Evolutionary conservation across 2,329 filamentous ascomycete genomes (phyloP).

Genomic region (Periconia digitata): DNA sequence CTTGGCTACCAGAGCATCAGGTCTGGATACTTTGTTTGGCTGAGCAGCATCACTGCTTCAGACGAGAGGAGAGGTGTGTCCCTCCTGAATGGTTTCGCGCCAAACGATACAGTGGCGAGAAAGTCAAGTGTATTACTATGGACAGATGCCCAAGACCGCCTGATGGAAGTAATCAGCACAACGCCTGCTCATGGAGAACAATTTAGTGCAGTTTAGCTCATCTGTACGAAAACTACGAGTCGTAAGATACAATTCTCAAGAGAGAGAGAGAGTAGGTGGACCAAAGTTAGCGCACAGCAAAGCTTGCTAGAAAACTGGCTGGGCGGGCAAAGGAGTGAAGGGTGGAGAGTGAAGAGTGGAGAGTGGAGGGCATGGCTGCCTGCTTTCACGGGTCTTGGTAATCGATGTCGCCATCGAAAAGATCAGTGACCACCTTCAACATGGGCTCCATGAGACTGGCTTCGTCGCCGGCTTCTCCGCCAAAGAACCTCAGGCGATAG

Average conservation of each 20-base stretch:
- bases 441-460: conserved; percentile 47
- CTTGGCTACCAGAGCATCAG: conserved; percentile 31
- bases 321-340: conserved; percentile 8
- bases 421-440: conserved; percentile 50
- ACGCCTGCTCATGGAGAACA: not conserved
- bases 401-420: conserved; percentile 49
- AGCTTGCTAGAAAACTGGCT: not conserved
- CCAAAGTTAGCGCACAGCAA: not conserved
- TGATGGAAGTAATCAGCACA: not conserved
- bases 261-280: not conserved
- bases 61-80: conserved; percentile 19
- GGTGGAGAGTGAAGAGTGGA: conserved; percentile 14
- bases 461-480: conserved; percentile 47
- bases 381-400: conserved; percentile 45
- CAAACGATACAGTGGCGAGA: conserved; percentile 12
- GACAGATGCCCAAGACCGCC: conserved; percentile 21
- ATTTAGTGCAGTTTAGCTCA: not conserved
- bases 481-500: conserved; percentile 47
- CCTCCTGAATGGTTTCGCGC: conserved; percentile 13
- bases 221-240: not conserved
- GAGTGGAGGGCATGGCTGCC: conserved; percentile 14
- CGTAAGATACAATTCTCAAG: not conserved
- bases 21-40: conserved; percentile 12
- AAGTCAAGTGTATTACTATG: conserved; percentile 30
- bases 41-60: conserved; percentile 20